Percentiles rank a stretch among this genome's conserved stretches.
phyloP scores from a whole-genome alignment of 208 protist genomes.

The Spongospora subterranea region DNA sequence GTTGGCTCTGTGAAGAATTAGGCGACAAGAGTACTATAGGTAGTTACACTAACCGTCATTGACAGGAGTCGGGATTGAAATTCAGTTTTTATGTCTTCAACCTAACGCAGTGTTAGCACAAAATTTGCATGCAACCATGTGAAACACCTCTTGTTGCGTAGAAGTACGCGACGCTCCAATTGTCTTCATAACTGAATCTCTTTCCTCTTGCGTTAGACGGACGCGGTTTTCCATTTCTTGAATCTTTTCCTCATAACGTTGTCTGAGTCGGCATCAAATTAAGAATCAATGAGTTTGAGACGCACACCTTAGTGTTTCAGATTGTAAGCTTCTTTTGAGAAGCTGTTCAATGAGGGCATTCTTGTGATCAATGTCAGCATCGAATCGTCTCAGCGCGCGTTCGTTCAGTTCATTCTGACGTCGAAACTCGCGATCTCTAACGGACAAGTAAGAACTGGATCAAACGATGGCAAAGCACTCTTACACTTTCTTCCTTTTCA shows the following conservation, averaged over 20 bases:
- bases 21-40: background rate
- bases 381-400: background rate
- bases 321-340: background rate
- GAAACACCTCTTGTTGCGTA: background rate
- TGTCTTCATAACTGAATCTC: background rate
- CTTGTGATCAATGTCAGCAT: constrained; percentile 54
- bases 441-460: background rate
- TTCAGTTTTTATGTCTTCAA: constrained; percentile 29
- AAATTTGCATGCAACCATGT: background rate
- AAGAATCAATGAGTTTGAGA: background rate
- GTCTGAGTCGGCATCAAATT: background rate
- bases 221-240: constrained; percentile 14
- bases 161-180: background rate
- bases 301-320: constrained; percentile 18
- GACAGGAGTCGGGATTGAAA: background rate
- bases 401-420: constrained; percentile 3
- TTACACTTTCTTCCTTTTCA: background rate
- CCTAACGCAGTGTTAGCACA: background rate
- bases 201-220: background rate
- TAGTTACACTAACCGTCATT: background rate
- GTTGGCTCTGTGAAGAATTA: background rate
- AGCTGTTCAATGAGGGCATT: constrained; percentile 37
- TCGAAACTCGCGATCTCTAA: constrained; percentile 33
- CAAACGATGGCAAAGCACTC: background rate
- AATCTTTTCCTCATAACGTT: constrained; percentile 48